Evolutionary conservation across 1,139 yeast species (phyloP), one percentile per base, ranked within the genome.

Genomic region (Insectozyma bohioensis): DNA sequence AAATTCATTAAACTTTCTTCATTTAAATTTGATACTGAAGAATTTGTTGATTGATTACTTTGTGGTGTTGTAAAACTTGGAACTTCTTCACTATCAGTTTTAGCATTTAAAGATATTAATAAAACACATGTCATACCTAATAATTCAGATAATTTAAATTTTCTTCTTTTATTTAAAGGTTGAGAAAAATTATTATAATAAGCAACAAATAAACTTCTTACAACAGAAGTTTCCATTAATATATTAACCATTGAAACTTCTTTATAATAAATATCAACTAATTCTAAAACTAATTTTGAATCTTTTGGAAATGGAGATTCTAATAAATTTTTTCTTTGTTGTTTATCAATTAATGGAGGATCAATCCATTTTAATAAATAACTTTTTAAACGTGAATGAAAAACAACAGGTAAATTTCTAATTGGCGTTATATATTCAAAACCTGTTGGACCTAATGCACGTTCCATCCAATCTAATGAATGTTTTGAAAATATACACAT

Each of bases 401-500:
- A 58, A 7, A 54, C 51, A 12, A 46, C 32, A 1, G 70, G 72
- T 27, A 67, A 40, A 32, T 57, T 54, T 20, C 54, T 49, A 25
- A 68, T 47, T 9, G 70, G 68, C 4, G 47, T 40, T 4, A 62
- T 38, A 17, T 52, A 40, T 21, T 51, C 42, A 1, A 40, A 39
- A 5, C 56, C 48, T 3, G 47, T 51, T 1, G 53, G 47, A 0
- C 62, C 55, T 16, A 67, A 44, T 4, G 54, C 46, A 8, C 44
- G 42, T 16, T 48, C 52, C 24, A 67, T 61, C 63, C 67, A 64
- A 17, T 48, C 52, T 39, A 66, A 41, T 4, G 70, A 63, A 30
- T 59, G 58, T 11, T 51, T 51, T 6, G 71, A 63, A 33, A 65
- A 60, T 10, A 67, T 61, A 15, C 65, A 54, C 37, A 64, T 39